A percentile compares a stretch with the other conserved stretches of the same genome.
Conservation (phyloP, 106 monocot genomes). For the Ottelia alismoides region DNA sequence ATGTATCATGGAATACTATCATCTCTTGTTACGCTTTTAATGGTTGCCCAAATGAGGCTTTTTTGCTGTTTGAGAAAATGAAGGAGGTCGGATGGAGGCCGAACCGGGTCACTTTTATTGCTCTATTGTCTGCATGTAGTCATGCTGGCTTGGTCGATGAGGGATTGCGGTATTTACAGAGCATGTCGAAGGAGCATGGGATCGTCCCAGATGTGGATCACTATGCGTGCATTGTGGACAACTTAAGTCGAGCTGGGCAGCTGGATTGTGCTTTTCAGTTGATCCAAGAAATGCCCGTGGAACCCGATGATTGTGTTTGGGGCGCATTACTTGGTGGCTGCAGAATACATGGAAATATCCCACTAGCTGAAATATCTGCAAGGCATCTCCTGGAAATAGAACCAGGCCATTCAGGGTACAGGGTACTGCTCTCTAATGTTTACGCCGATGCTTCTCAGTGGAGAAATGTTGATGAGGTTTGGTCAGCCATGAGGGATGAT, state of each 20-base stretch:
- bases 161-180: slow-evolving; percentile 40
- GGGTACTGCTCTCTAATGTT: slow-evolving; percentile 59
- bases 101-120: slow-evolving; percentile 49
- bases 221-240: slow-evolving; percentile 67
- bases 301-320: slow-evolving; percentile 68
- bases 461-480: slow-evolving; percentile 21
- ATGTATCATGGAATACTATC: slow-evolving; percentile 69
- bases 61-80: slow-evolving; percentile 37
- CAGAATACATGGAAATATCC: slow-evolving; percentile 47
- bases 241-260: slow-evolving; percentile 47
- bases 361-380: slow-evolving; percentile 57
- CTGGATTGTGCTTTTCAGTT: slow-evolving; percentile 44
- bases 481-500: slow-evolving; percentile 40
- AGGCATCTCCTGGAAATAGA: slow-evolving; percentile 37
- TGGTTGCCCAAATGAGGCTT: slow-evolving; percentile 26
- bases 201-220: slow-evolving; percentile 50
- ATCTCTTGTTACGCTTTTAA: slow-evolving; percentile 56
- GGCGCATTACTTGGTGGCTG: slow-evolving; percentile 56
- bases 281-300: slow-evolving; percentile 51
- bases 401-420: slow-evolving; percentile 57
- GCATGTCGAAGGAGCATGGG: slow-evolving; percentile 35
- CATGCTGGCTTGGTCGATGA: slow-evolving; percentile 54
- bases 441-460: slow-evolving; percentile 60
- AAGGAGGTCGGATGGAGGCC: slow-evolving; percentile 33
- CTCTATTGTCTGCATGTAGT: slow-evolving; percentile 52